phyloP scores from a whole-genome alignment of 2,329 filamentous ascomycete genomes.

The Cytospora chrysosperma region DNA sequence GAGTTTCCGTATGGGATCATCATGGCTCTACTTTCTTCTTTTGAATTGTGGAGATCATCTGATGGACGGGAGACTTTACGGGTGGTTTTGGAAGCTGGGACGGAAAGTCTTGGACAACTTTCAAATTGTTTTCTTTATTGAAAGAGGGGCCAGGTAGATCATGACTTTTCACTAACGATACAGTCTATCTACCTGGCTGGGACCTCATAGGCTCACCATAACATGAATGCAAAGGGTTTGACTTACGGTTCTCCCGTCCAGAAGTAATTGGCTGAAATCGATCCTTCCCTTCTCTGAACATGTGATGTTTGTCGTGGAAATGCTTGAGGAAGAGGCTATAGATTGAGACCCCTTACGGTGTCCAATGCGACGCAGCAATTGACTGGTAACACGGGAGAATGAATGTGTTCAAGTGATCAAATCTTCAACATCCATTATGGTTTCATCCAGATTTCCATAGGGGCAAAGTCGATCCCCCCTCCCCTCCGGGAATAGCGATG shows the following conservation, averaged over 20 bases:
- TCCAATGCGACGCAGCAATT: too few relatives aligned
- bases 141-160: background rate
- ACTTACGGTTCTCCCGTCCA: background rate
- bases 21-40: background rate
- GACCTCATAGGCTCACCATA: background rate
- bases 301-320: background rate
- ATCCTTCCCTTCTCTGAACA: background rate
- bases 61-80: background rate
- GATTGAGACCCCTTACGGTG: too few relatives aligned
- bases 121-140: background rate
- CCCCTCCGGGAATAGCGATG: too few relatives aligned
- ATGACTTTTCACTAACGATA: background rate
- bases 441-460: too few relatives aligned
- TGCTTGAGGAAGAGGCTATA: too few relatives aligned
- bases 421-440: too few relatives aligned
- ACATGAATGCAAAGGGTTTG: background rate
- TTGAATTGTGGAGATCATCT: too few relatives aligned
- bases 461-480: too few relatives aligned
- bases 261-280: background rate
- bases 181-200: background rate
- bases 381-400: too few relatives aligned
- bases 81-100: background rate
- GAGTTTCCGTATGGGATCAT: background rate
- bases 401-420: too few relatives aligned
- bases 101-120: background rate